Conservation (phyloP, 768 basidiomycete genomes). For the Leucocoprinus leucothites region DNA sequence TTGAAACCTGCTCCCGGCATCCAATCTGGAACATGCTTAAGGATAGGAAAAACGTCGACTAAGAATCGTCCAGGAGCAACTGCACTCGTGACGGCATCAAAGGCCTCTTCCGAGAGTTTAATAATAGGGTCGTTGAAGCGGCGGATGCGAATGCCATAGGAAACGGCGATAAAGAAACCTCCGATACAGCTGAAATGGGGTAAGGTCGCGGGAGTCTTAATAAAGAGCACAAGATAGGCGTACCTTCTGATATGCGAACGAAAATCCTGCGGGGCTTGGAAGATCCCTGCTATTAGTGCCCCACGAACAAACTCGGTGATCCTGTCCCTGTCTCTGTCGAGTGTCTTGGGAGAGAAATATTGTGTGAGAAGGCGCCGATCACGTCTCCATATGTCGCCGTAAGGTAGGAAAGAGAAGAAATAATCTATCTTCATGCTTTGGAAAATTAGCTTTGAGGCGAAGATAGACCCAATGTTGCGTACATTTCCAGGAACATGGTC, state of each 20-base stretch:
- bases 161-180: background rate
- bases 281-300: background rate
- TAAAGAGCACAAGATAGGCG: background rate
- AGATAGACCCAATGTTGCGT: background rate
- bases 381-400: conserved; percentile 31
- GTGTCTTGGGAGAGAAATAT: conserved; percentile 25
- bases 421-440: background rate
- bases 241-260: conserved; percentile 1
- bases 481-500: background rate
- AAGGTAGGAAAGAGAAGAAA: conserved; percentile 6
- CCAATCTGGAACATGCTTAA: conserved; percentile 15
- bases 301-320: conserved; percentile 1
- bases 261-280: background rate
- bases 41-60: conserved; percentile 11
- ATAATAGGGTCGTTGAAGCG: conserved; percentile 9
- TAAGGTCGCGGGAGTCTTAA: background rate
- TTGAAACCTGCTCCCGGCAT: conserved; percentile 14
- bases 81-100: background rate
- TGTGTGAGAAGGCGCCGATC: conserved; percentile 38
- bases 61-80: conserved; percentile 10
- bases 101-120: conserved; percentile 2
- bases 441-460: background rate
- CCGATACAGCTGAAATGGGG: conserved; percentile 5
- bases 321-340: conserved; percentile 7
- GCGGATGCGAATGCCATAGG: conserved; percentile 8